Conservation (phyloP, 345 rosid genomes). For the Camelina sativa region DNA sequence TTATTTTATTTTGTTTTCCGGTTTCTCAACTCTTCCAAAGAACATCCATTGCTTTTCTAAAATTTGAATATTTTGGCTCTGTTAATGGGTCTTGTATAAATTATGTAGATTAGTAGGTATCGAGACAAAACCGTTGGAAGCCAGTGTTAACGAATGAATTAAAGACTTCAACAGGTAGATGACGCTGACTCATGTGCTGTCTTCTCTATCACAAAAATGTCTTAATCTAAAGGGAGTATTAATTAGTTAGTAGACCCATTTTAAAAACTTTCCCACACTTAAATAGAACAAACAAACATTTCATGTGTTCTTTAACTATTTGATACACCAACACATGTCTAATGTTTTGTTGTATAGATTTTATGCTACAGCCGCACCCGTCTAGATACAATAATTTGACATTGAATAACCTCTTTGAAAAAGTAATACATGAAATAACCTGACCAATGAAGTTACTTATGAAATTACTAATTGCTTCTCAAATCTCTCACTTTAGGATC, state of each 20-base stretch:
- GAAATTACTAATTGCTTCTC: not conserved
- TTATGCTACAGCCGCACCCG: not conserved
- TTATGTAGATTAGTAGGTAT: slow-evolving; percentile 6
- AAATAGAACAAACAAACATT: slow-evolving; percentile 19
- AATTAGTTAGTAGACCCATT: slow-evolving; percentile 16
- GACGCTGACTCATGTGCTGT: slow-evolving; percentile 14
- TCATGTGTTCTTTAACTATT: slow-evolving; percentile 9
- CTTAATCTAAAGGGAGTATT: not conserved
- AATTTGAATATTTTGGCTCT: not conserved
- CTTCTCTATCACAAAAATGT: not conserved
- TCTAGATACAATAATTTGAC: not conserved
- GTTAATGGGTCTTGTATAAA: not conserved
- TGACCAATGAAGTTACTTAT: not conserved
- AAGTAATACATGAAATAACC: not conserved
- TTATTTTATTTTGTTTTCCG: not conserved
- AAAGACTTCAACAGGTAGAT: slow-evolving; percentile 22
- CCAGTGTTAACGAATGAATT: not conserved
- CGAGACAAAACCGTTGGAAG: slow-evolving; percentile 4
- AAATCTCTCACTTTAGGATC: slow-evolving; percentile 1
- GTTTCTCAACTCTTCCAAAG: slow-evolving; percentile 23
- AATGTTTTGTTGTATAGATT: not conserved
- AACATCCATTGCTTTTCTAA: not conserved
- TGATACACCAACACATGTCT: slow-evolving; percentile 16
- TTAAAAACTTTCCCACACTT: not conserved
- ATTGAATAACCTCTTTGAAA: not conserved